Evolutionary conservation across 1,139 yeast genomes (phyloP).

Genomic region (Magnusiomyces sp.): DNA sequence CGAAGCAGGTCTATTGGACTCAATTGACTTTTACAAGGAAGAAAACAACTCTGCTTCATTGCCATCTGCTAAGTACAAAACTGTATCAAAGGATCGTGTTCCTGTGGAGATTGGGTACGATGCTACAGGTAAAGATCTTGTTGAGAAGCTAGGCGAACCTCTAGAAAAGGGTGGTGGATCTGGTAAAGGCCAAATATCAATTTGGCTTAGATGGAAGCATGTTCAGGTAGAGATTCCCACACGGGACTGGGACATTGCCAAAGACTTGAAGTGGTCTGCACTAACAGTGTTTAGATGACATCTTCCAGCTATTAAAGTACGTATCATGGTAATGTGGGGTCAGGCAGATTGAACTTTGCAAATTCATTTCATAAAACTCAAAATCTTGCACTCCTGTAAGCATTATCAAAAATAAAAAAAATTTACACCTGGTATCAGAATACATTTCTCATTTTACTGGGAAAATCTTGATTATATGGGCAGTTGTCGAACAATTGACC

Average conservation of each 20-base stretch:
- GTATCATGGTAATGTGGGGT: too few species aligned
- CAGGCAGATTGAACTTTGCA: too few species aligned
- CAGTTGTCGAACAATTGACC: too few species aligned
- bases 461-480: too few species aligned
- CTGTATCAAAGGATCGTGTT: constrained; percentile 13
- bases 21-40: constrained; percentile 23
- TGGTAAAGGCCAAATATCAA: constrained; percentile 17
- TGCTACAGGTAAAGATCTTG: constrained; percentile 22
- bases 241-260: constrained; percentile 25
- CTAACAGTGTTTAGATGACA: constrained; percentile 15
- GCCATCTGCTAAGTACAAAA: constrained; percentile 4
- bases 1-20: constrained; percentile 15
- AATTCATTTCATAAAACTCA: too few species aligned
- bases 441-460: too few species aligned
- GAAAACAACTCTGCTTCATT: background rate
- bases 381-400: too few species aligned
- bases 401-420: too few species aligned
- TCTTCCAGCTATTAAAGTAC: too few species aligned
- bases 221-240: constrained; percentile 22
- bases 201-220: constrained; percentile 26
- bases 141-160: constrained; percentile 25
- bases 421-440: too few species aligned
- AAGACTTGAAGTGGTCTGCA: constrained; percentile 21
- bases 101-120: constrained; percentile 16
- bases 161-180: constrained; percentile 24